Evolutionary conservation across 2,329 filamentous ascomycete species (phyloP).

Genomic region (Xylariales sp.): DNA sequence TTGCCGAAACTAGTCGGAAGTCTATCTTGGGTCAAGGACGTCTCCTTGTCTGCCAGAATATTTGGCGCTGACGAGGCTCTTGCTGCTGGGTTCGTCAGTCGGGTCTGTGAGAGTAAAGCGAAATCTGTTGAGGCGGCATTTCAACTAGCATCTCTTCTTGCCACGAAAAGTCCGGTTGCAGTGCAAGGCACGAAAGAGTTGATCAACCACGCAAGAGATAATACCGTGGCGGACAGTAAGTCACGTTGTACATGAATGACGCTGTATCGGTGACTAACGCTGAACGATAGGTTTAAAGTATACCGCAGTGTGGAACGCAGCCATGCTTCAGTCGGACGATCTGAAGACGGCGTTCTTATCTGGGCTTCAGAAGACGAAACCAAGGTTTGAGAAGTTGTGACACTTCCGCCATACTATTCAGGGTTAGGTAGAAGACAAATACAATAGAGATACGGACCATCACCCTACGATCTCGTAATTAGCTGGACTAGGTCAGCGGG

Average conservation of each 20-base stretch:
- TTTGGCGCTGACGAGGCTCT: constrained; percentile 67
- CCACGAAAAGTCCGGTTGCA: constrained; percentile 73
- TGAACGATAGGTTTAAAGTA: constrained; percentile 61
- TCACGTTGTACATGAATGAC: constrained; percentile 15
- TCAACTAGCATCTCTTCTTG: constrained; percentile 46
- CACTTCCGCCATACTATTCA: no score
- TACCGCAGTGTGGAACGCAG: constrained; percentile 82
- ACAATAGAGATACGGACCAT: no score
- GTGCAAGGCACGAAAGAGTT: constrained; percentile 28
- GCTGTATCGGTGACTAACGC: constrained; percentile 16
- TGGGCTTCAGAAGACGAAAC: constrained; percentile 71
- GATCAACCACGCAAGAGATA: constrained; percentile 57
- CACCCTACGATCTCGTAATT: no score
- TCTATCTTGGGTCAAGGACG: constrained; percentile 74
- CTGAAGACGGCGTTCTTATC: constrained; percentile 69
- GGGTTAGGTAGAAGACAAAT: no score
- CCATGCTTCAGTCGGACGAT: constrained; percentile 76
- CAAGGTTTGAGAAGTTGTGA: constrained; percentile 74
- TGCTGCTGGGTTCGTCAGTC: constrained; percentile 64
- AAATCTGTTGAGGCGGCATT: constrained; percentile 23
- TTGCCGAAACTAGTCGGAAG: constrained; percentile 70
- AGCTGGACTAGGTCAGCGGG: no score
- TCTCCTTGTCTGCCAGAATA: constrained; percentile 64
- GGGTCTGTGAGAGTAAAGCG: constrained; percentile 47
- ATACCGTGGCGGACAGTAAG: constrained; percentile 69